phyloP scores from a whole-genome alignment of 1,284 basidiomycete genomes.

The Calocybe gambosa region DNA sequence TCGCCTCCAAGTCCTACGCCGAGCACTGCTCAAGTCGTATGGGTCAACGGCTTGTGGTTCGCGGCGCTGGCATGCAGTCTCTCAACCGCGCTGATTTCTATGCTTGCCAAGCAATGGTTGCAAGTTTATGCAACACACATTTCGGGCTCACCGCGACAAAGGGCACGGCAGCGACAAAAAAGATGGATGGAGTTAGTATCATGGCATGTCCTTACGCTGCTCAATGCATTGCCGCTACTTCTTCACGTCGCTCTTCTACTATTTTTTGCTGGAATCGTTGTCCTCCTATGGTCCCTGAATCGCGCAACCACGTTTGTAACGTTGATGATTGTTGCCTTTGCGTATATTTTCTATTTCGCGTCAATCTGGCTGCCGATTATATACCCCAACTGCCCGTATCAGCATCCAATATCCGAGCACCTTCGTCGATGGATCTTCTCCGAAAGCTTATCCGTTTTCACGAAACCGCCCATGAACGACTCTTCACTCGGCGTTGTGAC shows the following conservation, averaged over 20 bases:
- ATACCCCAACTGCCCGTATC: conserved; percentile 28
- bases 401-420: conserved; percentile 32
- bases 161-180: conserved; percentile 32
- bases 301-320: conserved; percentile 28
- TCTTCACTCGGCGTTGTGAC: background rate
- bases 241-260: conserved; percentile 37
- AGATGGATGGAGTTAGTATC: conserved; percentile 27
- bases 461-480: background rate
- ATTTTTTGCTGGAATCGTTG: conserved; percentile 38
- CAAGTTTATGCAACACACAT: conserved; percentile 27
- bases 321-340: conserved; percentile 28
- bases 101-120: conserved; percentile 42
- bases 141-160: conserved; percentile 28
- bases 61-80: conserved; percentile 34
- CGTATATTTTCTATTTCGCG: conserved; percentile 31
- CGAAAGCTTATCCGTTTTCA: background rate
- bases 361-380: conserved; percentile 33
- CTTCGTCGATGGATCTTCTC: conserved; percentile 19
- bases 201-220: conserved; percentile 34
- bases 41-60: conserved; percentile 41
- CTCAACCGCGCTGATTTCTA: conserved; percentile 34
- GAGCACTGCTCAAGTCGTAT: conserved; percentile 21
- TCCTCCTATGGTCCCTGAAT: conserved; percentile 33
- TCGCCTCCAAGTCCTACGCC: conserved; percentile 11
- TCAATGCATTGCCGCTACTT: conserved; percentile 34